Evolutionary conservation across 768 basidiomycete genomes (phyloP).

Genomic region (Tulasnella sp.): DNA sequence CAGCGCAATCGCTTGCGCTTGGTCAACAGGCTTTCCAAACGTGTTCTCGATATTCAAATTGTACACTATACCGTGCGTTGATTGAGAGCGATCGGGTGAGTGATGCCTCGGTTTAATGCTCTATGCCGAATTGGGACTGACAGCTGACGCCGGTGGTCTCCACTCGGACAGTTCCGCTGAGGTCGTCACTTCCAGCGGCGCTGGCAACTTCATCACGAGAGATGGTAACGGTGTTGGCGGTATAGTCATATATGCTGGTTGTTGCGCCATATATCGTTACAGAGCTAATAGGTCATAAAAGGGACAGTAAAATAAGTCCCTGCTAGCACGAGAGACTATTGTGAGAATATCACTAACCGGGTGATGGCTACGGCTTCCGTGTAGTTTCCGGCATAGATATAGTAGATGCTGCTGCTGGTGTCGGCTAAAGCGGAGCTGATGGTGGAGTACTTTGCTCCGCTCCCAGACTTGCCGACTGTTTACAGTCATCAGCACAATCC

Average conservation of each 20-base stretch:
- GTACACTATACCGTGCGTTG: conserved; percentile 12
- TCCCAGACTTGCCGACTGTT: background rate
- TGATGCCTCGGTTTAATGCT: background rate
- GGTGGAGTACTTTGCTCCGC: conserved; percentile 6
- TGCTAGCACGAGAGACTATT: no score
- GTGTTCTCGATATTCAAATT: conserved; percentile 18
- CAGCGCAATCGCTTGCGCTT: conserved; percentile 14
- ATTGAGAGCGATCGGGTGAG: background rate
- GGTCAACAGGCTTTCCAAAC: conserved; percentile 12
- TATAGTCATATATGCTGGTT: background rate
- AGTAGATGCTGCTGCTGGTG: conserved; percentile 5
- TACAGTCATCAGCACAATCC: background rate
- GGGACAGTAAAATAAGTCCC: no score
- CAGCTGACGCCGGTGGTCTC: conserved; percentile 7
- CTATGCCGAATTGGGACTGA: background rate
- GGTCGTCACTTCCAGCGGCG: conserved; percentile 18
- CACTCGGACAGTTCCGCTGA: conserved; percentile 19
- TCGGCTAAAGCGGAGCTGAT: background rate
- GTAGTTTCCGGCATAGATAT: conserved; percentile 13
- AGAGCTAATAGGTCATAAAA: background rate
- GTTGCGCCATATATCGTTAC: conserved; percentile 9
- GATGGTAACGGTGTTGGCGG: conserved; percentile 8
- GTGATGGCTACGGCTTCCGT: conserved; percentile 13
- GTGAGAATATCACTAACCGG: background rate
- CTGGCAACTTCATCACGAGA: conserved; percentile 16